These are phyloP conservation scores for Trametes villosa DNA, from an alignment of 768 basidiomycete genomes.

Conservation along the genomic window DNA sequence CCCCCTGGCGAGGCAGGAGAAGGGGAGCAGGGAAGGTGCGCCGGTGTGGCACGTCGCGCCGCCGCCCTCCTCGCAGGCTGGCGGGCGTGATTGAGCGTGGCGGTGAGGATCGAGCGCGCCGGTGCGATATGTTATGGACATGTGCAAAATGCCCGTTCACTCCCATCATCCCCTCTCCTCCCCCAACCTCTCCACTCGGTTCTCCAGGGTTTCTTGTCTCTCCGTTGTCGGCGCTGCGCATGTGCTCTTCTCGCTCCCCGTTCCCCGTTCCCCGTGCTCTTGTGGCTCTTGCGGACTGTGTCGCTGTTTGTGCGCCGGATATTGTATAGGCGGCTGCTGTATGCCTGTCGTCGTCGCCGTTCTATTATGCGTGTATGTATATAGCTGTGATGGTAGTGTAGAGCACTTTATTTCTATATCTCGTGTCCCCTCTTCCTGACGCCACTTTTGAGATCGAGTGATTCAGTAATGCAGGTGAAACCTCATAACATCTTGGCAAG, in stretches of 20 bases:
- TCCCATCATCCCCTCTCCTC: background rate
- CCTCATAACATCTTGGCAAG: too few relatives aligned
- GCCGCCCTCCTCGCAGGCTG: slow-evolving; percentile 26
- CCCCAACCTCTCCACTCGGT: background rate
- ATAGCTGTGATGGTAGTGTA: slow-evolving; percentile 22
- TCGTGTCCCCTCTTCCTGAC: background rate
- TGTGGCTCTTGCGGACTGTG: slow-evolving; percentile 1
- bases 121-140: slow-evolving; percentile 6
- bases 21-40: slow-evolving; percentile 32
- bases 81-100: slow-evolving; percentile 26
- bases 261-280: background rate
- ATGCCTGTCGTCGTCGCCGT: background rate
- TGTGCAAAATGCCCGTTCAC: slow-evolving; percentile 10
- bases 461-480: too few relatives aligned
- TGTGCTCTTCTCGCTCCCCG: background rate
- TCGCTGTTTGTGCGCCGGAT: slow-evolving; percentile 13
- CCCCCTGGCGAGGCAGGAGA: slow-evolving; percentile 31
- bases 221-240: background rate
- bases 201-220: background rate
- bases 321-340: slow-evolving; percentile 18
- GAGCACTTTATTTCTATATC: slow-evolving; percentile 17
- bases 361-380: slow-evolving; percentile 28
- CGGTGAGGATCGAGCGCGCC: background rate
- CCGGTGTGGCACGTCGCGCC: slow-evolving; percentile 39
- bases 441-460: too few relatives aligned